phyloP scores from a whole-genome alignment of 2,329 filamentous ascomycete species.

The Exutisphaerella laricina region DNA sequence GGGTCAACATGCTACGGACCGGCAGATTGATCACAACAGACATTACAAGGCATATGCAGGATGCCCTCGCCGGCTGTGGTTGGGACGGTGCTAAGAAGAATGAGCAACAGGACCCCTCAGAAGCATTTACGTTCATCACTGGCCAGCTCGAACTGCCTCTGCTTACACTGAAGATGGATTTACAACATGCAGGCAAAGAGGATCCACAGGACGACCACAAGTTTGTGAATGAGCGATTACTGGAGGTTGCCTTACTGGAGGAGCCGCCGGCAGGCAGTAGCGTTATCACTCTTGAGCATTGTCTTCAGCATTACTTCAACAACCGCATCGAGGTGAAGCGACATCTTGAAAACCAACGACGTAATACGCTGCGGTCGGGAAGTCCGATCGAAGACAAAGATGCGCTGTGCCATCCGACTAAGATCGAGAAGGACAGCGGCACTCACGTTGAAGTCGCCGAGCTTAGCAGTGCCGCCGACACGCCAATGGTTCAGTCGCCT shows the following conservation, averaged over 20 bases:
- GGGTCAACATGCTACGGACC: constrained; percentile 85
- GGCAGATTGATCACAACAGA: constrained; percentile 82
- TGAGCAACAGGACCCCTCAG: constrained; percentile 91
- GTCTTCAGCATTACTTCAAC: constrained; percentile 92
- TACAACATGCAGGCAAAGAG: constrained; percentile 85
- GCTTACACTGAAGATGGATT: constrained; percentile 85
- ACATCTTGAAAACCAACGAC: constrained; percentile 55
- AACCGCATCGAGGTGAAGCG: constrained; percentile 83
- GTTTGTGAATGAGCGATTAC: constrained; percentile 80
- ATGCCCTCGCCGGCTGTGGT: constrained; percentile 75
- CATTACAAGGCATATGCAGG: constrained; percentile 76
- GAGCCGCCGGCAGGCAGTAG: constrained; percentile 58
- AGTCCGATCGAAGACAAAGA: constrained; percentile 22
- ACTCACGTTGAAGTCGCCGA: constrained; percentile 44
- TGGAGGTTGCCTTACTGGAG: constrained; percentile 85
- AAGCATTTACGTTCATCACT: constrained; percentile 92
- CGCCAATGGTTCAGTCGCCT: constrained; percentile 25
- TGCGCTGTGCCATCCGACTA: constrained; percentile 12
- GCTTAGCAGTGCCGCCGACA: constrained; percentile 31
- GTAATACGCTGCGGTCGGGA: constrained; percentile 52
- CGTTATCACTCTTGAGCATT: constrained; percentile 75
- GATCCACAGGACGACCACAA: constrained; percentile 85
- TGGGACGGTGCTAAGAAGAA: constrained; percentile 74
- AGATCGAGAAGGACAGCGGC: constrained; percentile 31
- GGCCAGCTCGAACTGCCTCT: constrained; percentile 82